Base-by-base conservation (phyloP, 805 yeast genomes). In the Yarrowia deformans region DNA sequence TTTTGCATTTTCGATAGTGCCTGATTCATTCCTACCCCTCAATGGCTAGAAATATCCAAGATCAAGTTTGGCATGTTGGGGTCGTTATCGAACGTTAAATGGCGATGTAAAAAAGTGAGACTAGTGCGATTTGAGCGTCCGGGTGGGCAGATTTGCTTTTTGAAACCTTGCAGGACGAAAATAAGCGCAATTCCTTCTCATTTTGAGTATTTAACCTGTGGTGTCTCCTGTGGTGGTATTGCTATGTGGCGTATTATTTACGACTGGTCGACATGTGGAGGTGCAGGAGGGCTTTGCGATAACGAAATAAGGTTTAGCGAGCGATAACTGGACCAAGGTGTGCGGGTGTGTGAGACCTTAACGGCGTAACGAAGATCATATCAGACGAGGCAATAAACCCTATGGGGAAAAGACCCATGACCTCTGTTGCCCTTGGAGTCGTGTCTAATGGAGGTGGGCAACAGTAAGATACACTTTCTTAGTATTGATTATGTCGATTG, bases 11-110 rank as follows among this genome's bases (percentile, higher is more conserved):
- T 0, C 16, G 6, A 19, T 1, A 2, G 2, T 8, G 1, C 2
- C 12, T 7, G 2, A 18, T 18, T 2, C 12, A 0, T 0, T 19
- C 10, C 3, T 1, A 7, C 8, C 1, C 12, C 29, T 3, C 63
- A 56, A 56, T 56, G 63, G 63, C 63, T 56, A n/a, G 37, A 6
- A 29, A 56, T 9, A 3, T 8, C 8, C 14, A 2, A 2, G 10
- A 16, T 19, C n/a, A 10, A 9, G 37, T 56, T 56, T 35, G 48
- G 48, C 63, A 42, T 29, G n/a, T 6, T 29, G 19, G 19, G 23
- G 48, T 42, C 63, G 63, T 56, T 56, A 56, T 56, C 63, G 48
- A 56, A 56, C 39, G 63, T 39, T 56, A 56, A 56, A 29, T n/a
- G 14, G 13, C 4, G 35, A 39, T 19, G 60, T 14, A 7, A 14